Base-by-base conservation (phyloP, 345 rosid genomes). In the Clausena lansium region DNA sequence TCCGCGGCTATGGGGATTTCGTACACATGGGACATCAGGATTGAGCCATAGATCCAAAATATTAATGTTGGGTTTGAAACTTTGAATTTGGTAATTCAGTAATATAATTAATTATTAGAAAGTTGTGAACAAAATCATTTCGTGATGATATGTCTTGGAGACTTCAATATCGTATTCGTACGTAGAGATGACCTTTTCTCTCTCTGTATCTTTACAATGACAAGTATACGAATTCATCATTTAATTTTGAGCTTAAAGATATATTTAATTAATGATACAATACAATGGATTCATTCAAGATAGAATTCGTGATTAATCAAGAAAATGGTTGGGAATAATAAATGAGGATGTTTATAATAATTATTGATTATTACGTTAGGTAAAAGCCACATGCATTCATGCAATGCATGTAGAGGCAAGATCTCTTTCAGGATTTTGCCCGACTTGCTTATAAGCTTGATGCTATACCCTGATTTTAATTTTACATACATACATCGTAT, bases 1-100 rank as follows among this genome's bases (percentile, higher is more conserved):
- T 67, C 85, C 81, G 80, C 22, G 74, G 63, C 72, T 9, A 4
- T 68, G 76, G 85, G 85, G 83, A 83, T 79, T 73, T 65, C 24
- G 68, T 13, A 62, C 85, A 79, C 83, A 72, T 79, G 76, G 82
- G 58, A 38, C 27, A 41, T 7, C 0, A n/a, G 57, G 60, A 35
- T 58, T n/a, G 14, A 54, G 28, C 24, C 25, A 8, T 19, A 15
- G 73, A 55, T 71, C 47, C 62, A 52, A 28, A 47, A 36, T 39
- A 6, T 70, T 30, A 6, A 19, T 70, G 13, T 6, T n/a, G 50
- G 50, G 1, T 45, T 13, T 45, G 17, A 45, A 45, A 45, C 50
- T 45, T 45, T 45, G 50, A 45, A 45, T 45, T 13, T 3, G 17
- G 17, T 4, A 45, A 45, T 45, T 13, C 0, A 14, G 17, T 4